These are phyloP conservation scores for Plasmodium malariae DNA, from an alignment of 169 alveolate species.

Conservation along the genomic window DNA sequence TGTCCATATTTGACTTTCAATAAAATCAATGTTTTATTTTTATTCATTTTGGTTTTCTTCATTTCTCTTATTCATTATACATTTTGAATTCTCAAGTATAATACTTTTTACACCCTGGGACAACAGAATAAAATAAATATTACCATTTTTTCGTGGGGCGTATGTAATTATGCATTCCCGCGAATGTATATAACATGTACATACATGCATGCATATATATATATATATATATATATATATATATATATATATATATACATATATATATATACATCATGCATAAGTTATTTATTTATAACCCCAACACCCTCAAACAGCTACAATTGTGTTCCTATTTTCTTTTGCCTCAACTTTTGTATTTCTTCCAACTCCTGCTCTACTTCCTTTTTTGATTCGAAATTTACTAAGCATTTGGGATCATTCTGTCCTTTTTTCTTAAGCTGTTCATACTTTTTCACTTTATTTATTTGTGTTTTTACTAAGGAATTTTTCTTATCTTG, in stretches of 20 bases:
- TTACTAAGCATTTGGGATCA: conserved; percentile 32
- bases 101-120: background rate
- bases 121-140: background rate
- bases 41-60: background rate
- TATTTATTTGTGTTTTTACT: conserved; percentile 48
- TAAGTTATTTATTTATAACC: background rate
- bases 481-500: conserved; percentile 35
- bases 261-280: background rate
- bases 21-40: background rate
- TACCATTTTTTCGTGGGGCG: background rate
- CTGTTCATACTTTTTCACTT: conserved; percentile 47
- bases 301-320: background rate
- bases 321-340: conserved; percentile 2
- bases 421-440: conserved; percentile 39
- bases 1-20: too few relatives aligned
- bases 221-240: background rate
- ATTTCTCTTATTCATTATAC: background rate
- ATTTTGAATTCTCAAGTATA: too few relatives aligned
- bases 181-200: background rate
- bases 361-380: conserved; percentile 63
- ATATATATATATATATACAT: background rate
- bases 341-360: conserved; percentile 52
- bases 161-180: background rate
- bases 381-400: conserved; percentile 60
- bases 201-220: background rate